Conservation (phyloP, 1,284 basidiomycete genomes). For the Ganoderma resinaceum region DNA sequence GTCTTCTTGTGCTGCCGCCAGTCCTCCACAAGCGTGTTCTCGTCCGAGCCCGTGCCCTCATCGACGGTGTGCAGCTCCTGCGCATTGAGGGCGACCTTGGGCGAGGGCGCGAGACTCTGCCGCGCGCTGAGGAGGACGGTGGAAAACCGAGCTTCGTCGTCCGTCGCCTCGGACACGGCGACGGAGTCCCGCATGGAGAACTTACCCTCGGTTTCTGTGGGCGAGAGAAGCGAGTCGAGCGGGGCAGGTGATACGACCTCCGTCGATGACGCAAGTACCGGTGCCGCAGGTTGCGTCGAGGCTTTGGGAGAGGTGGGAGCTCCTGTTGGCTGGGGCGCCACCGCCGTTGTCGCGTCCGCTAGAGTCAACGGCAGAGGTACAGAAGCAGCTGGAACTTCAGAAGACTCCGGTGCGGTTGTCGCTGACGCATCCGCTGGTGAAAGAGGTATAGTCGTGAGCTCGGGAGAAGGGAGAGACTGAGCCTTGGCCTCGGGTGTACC, state of each 20-base stretch:
- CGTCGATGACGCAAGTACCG: neutral
- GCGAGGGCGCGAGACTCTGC: slow-evolving; percentile 39
- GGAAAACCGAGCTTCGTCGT: slow-evolving; percentile 68
- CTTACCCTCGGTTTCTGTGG: slow-evolving; percentile 37
- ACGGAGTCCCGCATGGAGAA: slow-evolving; percentile 49
- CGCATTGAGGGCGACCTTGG: slow-evolving; percentile 26
- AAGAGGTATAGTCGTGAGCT: slow-evolving; percentile 17
- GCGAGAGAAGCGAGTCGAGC: slow-evolving; percentile 52
- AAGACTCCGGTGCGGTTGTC: neutral
- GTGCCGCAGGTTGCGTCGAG: neutral
- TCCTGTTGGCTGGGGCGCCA: neutral
- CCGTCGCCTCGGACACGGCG: slow-evolving; percentile 63
- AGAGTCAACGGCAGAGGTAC: neutral
- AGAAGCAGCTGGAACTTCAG: neutral
- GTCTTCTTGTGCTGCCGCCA: slow-evolving; percentile 61
- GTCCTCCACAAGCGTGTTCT: slow-evolving; percentile 31
- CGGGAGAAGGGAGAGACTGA: slow-evolving; percentile 15
- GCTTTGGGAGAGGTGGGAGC: neutral
- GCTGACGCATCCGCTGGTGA: slow-evolving; percentile 10
- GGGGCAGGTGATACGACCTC: slow-evolving; percentile 2
- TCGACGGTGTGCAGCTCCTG: slow-evolving; percentile 32
- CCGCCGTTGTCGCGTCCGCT: neutral
- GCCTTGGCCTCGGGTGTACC: slow-evolving; percentile 11
- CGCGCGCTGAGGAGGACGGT: slow-evolving; percentile 56
- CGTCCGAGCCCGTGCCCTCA: slow-evolving; percentile 31